Evolutionary conservation across 208 protist genomes (phyloP), one percentile per base, ranked within the genome.

Genomic region (Leishmania tarentolae): DNA sequence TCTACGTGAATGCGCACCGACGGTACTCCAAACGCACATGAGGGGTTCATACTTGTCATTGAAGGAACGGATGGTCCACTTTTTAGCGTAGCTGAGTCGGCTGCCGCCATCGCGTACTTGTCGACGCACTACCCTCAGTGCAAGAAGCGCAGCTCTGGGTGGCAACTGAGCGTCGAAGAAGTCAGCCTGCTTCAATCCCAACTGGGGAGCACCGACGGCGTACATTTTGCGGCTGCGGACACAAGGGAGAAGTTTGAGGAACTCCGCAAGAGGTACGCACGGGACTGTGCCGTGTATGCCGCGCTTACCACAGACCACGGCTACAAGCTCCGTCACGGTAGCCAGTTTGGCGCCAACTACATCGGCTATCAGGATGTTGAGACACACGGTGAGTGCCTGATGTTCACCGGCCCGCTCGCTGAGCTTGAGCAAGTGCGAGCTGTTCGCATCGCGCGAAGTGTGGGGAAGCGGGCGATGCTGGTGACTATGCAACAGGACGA

Each of bases 81-180:
- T 7, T 88, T 87, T 66, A 44, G 81, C 28, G 40, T 86, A 47
- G 46, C 50, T 9, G 71, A 72, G 53, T 59, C 72, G 9, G 37
- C 68, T 5, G 77, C 79, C n/a, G 63, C 44, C 13, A 44, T 69
- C 6, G 17, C 31, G 40, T 81, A 78, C 63, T 59, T 85, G 40
- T 56, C 77, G 46, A 17, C 77, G 5, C 79, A 84, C 56, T 91
- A 89, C 50, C 91, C 91, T 31, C 91, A 94, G 76, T 85, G 88
- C 56, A 79, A 75, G 13, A 94, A 94, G 84, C 81, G 85, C n/a
- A 78, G 83, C 59, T 61, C 88, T 46, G 84, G 87, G 8, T 86
- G 85, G 84, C 73, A 86, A 47, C 76, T 94, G 11, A 92, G 91
- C 53, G 86, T 94, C 35, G 91, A 94, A 78, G 91, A 94, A 73